Base-by-base conservation (phyloP, 1,284 basidiomycete genomes). In the Ceratobasidium sp. region DNA sequence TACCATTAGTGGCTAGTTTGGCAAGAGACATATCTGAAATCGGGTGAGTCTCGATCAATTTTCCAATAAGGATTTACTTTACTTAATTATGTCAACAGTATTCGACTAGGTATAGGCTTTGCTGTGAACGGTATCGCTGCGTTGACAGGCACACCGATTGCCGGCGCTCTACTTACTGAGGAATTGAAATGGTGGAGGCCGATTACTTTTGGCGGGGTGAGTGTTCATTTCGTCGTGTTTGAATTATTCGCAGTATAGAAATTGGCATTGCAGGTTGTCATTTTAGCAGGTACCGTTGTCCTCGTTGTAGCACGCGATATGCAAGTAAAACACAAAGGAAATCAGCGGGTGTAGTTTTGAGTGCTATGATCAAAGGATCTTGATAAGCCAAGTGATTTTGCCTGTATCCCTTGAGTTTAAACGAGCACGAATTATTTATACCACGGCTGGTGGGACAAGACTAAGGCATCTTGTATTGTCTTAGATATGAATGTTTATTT, bases 131-230 rank as follows among this genome's bases (percentile, higher is more conserved):
- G 71, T 3, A 46, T 72, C 21, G 71, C 71, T 8, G 71, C 34
- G 6, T 36, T 72, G 9, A 64, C 26, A 10, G 71, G 71, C 5
- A 72, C 50, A 1, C 71, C 71, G 9, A 72, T 72, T 45, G 43
- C 28, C 30, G 71, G 71, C n/a, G 71, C 71, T 6, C 26, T 72
- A 3, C 52, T 72, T 23, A 32, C 60, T 5, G 26, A n/a, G 1
- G 23, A 65, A 28, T 55, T 60, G n/a, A 57, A 3, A 18, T 72
- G 71, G 71, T 72, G 71, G 71, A 64, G 30, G 52, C 60, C 58
- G 3, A 64, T 72, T n/a, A 55, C 55, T 2, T 72, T 72, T 30
- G n/a, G 34, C 18, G 71, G 50, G 48, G 71, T 72, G 46, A 48
- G 71, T 48, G 2, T 8, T n/a, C 4, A 18, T n/a, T 14, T 2